Percentiles rank a stretch among this genome's conserved stretches.
Conservation (phyloP, 805 yeast genomes). For the Sugiyamaella floridensis region DNA sequence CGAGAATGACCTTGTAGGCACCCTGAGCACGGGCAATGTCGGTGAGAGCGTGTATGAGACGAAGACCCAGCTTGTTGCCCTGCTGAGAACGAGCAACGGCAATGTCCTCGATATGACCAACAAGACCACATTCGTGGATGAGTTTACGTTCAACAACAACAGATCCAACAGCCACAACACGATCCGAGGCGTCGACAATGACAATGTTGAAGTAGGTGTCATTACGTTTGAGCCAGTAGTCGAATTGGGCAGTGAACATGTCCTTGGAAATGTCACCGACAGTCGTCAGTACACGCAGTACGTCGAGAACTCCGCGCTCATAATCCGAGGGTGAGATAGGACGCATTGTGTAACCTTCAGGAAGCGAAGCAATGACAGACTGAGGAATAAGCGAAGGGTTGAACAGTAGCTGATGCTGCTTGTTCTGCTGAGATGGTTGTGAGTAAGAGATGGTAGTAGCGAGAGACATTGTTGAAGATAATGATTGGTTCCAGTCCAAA, state of each 20-base stretch:
- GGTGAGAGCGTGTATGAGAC: constrained; percentile 56
- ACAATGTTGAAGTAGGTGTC: constrained; percentile 65
- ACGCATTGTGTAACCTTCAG: constrained; percentile 66
- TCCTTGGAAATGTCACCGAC: constrained; percentile 63
- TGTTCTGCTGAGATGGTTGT: constrained; percentile 8
- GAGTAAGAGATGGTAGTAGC: constrained; percentile 4
- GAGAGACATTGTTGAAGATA: constrained; percentile 1
- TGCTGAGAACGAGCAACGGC: constrained; percentile 70
- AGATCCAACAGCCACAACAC: constrained; percentile 78
- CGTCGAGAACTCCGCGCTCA: constrained; percentile 52
- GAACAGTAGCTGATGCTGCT: constrained; percentile 14
- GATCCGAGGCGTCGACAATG: constrained; percentile 44
- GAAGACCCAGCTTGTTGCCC: constrained; percentile 73
- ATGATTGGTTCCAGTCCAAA: background rate
- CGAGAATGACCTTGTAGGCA: constrained; percentile 84
- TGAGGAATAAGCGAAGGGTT: constrained; percentile 24
- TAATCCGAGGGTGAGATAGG: constrained; percentile 50
- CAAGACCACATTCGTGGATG: constrained; percentile 76
- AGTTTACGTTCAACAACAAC: constrained; percentile 68
- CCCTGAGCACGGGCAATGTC: constrained; percentile 52
- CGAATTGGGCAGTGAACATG: constrained; percentile 45
- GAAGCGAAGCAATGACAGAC: constrained; percentile 29
- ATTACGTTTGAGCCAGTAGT: constrained; percentile 47
- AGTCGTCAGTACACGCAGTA: constrained; percentile 64
- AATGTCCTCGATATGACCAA: constrained; percentile 94